These are phyloP conservation scores for Syzygium aqueum DNA, from an alignment of 345 rosid species.

Conservation along the genomic window DNA sequence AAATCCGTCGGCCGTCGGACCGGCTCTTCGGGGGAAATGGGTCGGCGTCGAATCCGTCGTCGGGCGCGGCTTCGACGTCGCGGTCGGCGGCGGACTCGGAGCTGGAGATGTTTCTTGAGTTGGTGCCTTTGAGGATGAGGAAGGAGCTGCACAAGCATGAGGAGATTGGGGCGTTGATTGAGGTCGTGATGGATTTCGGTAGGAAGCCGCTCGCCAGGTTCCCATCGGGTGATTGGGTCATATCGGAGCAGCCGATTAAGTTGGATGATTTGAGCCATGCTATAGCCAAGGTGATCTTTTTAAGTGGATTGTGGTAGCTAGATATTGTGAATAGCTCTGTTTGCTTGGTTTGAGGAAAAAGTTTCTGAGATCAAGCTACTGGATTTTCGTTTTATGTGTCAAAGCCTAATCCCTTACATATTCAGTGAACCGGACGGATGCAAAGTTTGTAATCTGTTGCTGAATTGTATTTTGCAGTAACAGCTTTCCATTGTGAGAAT, in stretches of 20 bases:
- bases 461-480: neutral
- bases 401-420: neutral
- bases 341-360: neutral
- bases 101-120: slow-evolving; percentile 63
- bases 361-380: neutral
- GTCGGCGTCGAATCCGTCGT: slow-evolving; percentile 19
- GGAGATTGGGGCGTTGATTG: slow-evolving; percentile 64
- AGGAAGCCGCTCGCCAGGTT: slow-evolving; percentile 87
- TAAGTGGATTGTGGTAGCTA: neutral
- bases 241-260: slow-evolving; percentile 57
- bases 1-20: slow-evolving; percentile 47
- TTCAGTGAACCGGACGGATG: neutral
- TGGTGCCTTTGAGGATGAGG: slow-evolving; percentile 63
- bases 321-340: neutral
- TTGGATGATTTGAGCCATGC: slow-evolving; percentile 73
- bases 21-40: slow-evolving; percentile 28
- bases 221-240: slow-evolving; percentile 90
- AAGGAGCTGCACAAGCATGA: slow-evolving; percentile 41
- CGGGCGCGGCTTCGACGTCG: slow-evolving; percentile 23
- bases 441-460: neutral
- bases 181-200: slow-evolving; percentile 93
- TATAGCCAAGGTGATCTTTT: slow-evolving; percentile 51
- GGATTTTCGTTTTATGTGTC: neutral
- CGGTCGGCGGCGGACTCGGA: slow-evolving; percentile 27
- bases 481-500: neutral